Evolutionary conservation across 768 basidiomycete genomes (phyloP), one percentile per base, ranked within the genome.

Genomic region (Russula sp.): DNA sequence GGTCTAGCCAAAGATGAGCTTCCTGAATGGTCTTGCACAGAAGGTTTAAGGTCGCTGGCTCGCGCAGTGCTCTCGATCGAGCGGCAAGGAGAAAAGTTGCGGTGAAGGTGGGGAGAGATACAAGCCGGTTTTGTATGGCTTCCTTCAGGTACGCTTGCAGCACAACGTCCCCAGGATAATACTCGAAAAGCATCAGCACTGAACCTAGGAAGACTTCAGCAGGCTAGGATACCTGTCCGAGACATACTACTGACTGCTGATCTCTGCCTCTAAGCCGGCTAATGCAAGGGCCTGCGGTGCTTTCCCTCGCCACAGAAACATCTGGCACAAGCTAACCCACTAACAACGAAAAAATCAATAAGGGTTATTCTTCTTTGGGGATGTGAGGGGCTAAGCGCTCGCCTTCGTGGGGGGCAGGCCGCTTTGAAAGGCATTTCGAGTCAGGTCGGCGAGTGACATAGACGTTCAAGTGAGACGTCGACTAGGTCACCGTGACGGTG

Each of bases 381-480:
- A n/a, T 56, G 3, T 49, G 10, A 14, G 43, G 59, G 53, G 8
- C 48, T 22, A 32, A 35, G 18, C 48, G 70, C 79, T 69, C 67
- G 87, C 88, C 77, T 88, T 88, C 16, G 71, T 63, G 22, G 88
- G 75, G 51, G 85, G 77, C 20, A 89, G 72, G 7, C 88, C 88
- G 68, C 79, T 82, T 67, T 88, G 84, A 63, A 88, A 90, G 42
- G 85, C 81, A 70, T 89, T 89, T 60, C 85, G 77, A 16, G 88
- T 87, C 48, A 91, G 73, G 59, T 82, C 87, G 41, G 79, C 79
- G 42, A 90, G 70, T 41, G 87, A 86, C 88, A 90, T 89, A 29
- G 25, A 29, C 25, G 25, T 29, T 29, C 25, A 29, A 29, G 34
- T 5, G 32, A 16, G 35, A 7, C 22, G 46, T 43, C 11, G 54